phyloP scores from a whole-genome alignment of 176 grass and related monocot genomes.

The Raddia distichophylla region DNA sequence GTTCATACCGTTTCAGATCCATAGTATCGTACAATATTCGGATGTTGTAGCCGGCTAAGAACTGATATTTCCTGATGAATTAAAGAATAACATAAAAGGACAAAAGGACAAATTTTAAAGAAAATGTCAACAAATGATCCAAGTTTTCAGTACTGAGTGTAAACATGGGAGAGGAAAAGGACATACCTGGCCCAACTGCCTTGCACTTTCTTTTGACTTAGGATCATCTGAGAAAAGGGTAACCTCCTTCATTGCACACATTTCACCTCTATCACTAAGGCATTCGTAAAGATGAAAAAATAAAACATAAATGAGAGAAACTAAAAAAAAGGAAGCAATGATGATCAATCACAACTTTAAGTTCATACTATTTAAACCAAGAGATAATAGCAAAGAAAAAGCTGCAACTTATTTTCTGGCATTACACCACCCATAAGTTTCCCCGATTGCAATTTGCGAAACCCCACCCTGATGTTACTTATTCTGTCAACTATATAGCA shows the following conservation, averaged over 20 bases:
- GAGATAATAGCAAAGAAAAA: not conserved
- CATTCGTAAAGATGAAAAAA: constrained; percentile 32
- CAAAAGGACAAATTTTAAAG: constrained; percentile 14
- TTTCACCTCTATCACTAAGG: constrained; percentile 91
- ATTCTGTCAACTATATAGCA: not conserved
- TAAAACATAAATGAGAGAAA: constrained; percentile 32
- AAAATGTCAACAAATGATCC: constrained; percentile 20
- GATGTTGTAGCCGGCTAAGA: constrained; percentile 85
- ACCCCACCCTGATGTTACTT: not conserved
- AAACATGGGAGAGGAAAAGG: constrained; percentile 24
- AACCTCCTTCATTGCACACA: constrained; percentile 99
- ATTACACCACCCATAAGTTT: not conserved
- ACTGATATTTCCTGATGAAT: constrained; percentile 94
- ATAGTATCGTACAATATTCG: constrained; percentile 96
- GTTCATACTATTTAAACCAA: constrained; percentile 16
- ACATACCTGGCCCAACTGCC: constrained; percentile 80
- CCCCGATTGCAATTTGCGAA: too few species aligned
- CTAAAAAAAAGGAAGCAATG: constrained; percentile 30
- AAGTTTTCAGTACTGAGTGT: not conserved
- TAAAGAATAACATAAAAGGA: constrained; percentile 40
- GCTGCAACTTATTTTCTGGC: not conserved
- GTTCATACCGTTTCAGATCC: constrained; percentile 92
- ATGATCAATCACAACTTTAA: constrained; percentile 26
- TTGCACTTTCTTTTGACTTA: constrained; percentile 98
- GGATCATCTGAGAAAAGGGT: constrained; percentile 98